phyloP scores from a whole-genome alignment of 768 basidiomycete genomes.

The Gyrodon lividus region DNA sequence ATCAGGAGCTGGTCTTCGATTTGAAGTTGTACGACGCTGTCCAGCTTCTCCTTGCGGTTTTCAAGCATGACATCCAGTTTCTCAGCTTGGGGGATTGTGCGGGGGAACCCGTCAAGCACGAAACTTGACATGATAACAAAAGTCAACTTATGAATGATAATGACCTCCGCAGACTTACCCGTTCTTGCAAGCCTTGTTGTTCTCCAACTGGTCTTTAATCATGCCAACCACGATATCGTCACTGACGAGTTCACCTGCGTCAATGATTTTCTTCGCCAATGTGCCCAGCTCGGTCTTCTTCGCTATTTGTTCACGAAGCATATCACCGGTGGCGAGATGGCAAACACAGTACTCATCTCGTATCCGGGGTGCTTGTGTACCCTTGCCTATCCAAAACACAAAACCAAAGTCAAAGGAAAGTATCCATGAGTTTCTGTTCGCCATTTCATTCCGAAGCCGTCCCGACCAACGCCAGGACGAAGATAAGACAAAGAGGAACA shows the following conservation, averaged over 20 bases:
- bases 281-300: constrained; percentile 85
- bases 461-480: neutral
- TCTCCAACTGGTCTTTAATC: constrained; percentile 94
- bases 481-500: neutral
- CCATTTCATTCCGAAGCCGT: no score
- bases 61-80: constrained; percentile 93
- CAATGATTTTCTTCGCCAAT: constrained; percentile 97
- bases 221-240: constrained; percentile 98
- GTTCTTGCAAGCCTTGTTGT: constrained; percentile 90
- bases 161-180: constrained; percentile 64
- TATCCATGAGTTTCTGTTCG: no score
- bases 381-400: constrained; percentile 71
- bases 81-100: constrained; percentile 94
- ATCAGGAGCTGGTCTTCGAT: constrained; percentile 96
- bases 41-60: constrained; percentile 79
- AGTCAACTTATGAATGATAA: neutral
- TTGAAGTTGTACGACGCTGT: constrained; percentile 88
- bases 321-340: constrained; percentile 98
- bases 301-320: constrained; percentile 92
- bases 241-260: constrained; percentile 88
- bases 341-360: constrained; percentile 93
- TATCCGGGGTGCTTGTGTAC: constrained; percentile 95
- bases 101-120: constrained; percentile 98
- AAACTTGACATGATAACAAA: constrained; percentile 53
- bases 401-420: no score